Base-by-base conservation (phyloP, 352 stramenopile genomes). In the Globisporangium middletonii region DNA sequence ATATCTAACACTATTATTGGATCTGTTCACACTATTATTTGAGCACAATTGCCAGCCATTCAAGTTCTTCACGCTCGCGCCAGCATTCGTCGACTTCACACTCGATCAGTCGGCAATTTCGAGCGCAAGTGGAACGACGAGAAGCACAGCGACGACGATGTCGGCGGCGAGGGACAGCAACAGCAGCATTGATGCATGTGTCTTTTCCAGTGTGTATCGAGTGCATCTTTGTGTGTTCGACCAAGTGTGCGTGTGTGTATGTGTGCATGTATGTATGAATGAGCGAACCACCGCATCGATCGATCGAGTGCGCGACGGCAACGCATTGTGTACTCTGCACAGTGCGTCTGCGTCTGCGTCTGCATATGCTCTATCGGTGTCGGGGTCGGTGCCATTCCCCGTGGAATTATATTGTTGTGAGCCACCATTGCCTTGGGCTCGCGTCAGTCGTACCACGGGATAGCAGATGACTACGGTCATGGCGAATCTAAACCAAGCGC, bases 401-500 rank as follows among this genome's bases (percentile, higher is more conserved):
- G 72, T 78, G 75, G 68, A 80, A 65, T 58, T 71, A 87, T 73
- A 90, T 83, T 90, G 68, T 76, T 75, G 78, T 70, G 77, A 53
- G 77, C 80, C 76, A 92, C 62, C 80, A 74, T 72, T 71, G 52
- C 83, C 67, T 92, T 92, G 83, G 79, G 80, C 75, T 64, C 72
- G 77, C 71, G 73, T 79, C 77, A 90, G 83, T 92, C 78, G 78
- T 79, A 86, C 65, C 68, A 79, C 78, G 78, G 72, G 71, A 92
- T 77, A 92, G 53, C 54, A 59, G 69, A 75, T 83, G 76, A 77
- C 61, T 50, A 60, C 65, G 68, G 79, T 83, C 81, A 79, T 76
- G 69, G 83, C 83, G 62, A 90, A 72, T 90, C 75, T 87, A 89
- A 90, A 90, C 83, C 83, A 92, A 90, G 83, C 61, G 57, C 61